These are phyloP conservation scores for Amanita subjunquillea DNA, from an alignment of 768 basidiomycete genomes.

Conservation along the genomic window DNA sequence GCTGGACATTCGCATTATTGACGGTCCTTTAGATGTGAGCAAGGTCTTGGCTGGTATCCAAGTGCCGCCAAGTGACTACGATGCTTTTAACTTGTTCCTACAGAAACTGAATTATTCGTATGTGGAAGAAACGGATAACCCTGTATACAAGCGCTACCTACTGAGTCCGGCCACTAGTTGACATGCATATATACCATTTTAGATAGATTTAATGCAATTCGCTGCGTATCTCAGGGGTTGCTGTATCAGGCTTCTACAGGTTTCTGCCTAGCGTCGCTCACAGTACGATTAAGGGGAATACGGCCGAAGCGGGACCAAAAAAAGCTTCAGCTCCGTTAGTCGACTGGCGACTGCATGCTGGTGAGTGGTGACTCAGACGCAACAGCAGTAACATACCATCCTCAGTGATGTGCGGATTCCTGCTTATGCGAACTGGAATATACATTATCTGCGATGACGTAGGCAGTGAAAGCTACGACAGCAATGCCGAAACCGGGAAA, in stretches of 20 bases:
- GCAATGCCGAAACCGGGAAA: conserved; percentile 96
- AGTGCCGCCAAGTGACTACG: conserved; percentile 61
- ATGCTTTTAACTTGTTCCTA: conserved; percentile 67
- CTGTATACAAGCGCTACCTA: conserved; percentile 71
- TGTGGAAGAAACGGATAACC: conserved; percentile 89
- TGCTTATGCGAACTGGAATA: conserved; percentile 25
- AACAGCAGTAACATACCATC: background rate
- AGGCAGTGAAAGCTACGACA: conserved; percentile 83
- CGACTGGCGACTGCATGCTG: background rate
- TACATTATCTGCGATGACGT: conserved; percentile 79
- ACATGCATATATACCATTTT: background rate
- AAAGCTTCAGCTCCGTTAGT: background rate
- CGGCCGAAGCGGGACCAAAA: background rate
- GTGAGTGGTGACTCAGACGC: background rate
- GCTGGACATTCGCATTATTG: background rate
- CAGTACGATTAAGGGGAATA: too few species aligned
- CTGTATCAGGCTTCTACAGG: too few species aligned
- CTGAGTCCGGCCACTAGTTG: conserved; percentile 3
- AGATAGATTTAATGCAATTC: too few species aligned
- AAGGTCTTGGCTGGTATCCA: conserved; percentile 92
- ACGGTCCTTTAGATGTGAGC: conserved; percentile 56
- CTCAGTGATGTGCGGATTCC: conserved; percentile 14
- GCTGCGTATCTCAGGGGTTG: too few species aligned
- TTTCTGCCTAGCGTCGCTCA: too few species aligned
- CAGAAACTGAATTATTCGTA: conserved; percentile 74